Conservation (phyloP, 768 basidiomycete genomes). For the Aureoboletus auriporus region DNA sequence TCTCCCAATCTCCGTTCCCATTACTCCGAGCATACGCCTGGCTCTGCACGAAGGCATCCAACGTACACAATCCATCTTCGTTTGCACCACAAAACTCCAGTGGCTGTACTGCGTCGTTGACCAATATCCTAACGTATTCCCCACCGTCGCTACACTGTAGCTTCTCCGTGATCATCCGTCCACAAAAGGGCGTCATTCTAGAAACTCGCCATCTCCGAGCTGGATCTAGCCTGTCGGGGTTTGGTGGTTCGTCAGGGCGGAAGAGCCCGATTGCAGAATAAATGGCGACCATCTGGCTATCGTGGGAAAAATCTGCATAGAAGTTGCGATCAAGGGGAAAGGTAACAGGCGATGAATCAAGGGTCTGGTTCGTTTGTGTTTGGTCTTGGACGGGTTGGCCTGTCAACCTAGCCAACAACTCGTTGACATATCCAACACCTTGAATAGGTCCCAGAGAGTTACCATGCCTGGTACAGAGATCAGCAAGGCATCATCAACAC, state of each 20-base stretch:
- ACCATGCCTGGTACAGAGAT: conserved; percentile 49
- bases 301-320: conserved; percentile 83
- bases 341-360: conserved; percentile 56
- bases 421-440: conserved; percentile 85
- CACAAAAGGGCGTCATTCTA: conserved; percentile 70
- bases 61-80: conserved; percentile 54
- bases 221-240: conserved; percentile 16
- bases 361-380: conserved; percentile 74
- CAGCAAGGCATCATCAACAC: background rate
- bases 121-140: conserved; percentile 63
- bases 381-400: conserved; percentile 55
- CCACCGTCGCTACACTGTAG: conserved; percentile 39
- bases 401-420: conserved; percentile 80
- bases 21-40: conserved; percentile 64
- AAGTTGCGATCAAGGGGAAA: conserved; percentile 67
- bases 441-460: conserved; percentile 68
- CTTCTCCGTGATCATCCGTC: conserved; percentile 70
- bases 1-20: conserved; percentile 71
- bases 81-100: conserved; percentile 56
- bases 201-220: conserved; percentile 50
- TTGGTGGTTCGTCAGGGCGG: conserved; percentile 26
- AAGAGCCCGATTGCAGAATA: conserved; percentile 60
- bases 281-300: conserved; percentile 81
- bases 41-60: conserved; percentile 65
- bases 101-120: conserved; percentile 70